Conservation (phyloP, 208 protist species). For the Borovskyia barvae region DNA sequence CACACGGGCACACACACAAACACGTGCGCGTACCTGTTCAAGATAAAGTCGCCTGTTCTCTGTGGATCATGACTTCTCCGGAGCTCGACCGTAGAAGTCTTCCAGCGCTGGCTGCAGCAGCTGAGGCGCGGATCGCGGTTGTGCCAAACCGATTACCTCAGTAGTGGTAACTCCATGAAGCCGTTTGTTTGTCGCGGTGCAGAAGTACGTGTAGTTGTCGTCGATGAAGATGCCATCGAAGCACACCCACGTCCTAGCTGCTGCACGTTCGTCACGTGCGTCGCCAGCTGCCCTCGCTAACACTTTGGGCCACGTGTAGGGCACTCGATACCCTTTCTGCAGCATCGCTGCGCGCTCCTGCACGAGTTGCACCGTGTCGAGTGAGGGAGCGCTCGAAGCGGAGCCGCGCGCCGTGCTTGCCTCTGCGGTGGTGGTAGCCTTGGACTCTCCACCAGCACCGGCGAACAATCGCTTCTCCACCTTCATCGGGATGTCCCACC, state of each 20-base stretch:
- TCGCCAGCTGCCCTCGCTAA: conserved; percentile 49
- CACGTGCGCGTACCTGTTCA: too few species aligned
- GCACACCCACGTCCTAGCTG: conserved; percentile 45
- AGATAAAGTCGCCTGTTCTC: too few species aligned
- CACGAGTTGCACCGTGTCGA: conserved; percentile 28
- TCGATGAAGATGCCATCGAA: conserved; percentile 85
- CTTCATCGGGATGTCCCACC: conserved; percentile 76
- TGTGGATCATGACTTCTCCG: neutral
- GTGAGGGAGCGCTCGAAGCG: too few species aligned
- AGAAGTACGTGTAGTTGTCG: conserved; percentile 80
- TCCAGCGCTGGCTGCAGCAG: conserved; percentile 31
- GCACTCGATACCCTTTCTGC: conserved; percentile 51
- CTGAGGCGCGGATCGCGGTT: conserved; percentile 24
- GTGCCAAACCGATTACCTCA: conserved; percentile 81
- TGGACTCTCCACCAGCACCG: neutral
- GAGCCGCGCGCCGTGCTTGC: neutral
- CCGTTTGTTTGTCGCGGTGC: conserved; percentile 76
- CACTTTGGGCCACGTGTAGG: conserved; percentile 59
- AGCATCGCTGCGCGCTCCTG: conserved; percentile 45
- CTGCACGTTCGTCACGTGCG: conserved; percentile 1
- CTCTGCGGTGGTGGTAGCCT: neutral
- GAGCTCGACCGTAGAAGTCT: conserved; percentile 34
- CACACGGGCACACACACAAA: too few species aligned
- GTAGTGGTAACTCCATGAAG: conserved; percentile 77
- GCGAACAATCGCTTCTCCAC: conserved; percentile 69